Evolutionary conservation across 2,329 filamentous ascomycete species (phyloP).

Genomic region (Ophiosphaerella narmari): DNA sequence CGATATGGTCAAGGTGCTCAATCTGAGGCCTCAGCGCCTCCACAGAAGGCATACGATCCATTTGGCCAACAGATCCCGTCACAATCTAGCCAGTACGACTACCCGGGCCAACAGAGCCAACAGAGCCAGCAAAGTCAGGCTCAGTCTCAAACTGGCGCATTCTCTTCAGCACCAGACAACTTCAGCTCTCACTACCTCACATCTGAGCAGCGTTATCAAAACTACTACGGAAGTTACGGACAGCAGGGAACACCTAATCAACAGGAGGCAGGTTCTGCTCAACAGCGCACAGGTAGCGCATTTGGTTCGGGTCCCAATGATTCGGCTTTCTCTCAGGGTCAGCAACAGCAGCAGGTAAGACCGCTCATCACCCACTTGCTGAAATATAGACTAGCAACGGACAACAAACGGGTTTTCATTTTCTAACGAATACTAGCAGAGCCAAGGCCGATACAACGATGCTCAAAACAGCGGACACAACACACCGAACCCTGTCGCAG

Average conservation of each 20-base stretch:
- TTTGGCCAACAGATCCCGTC: conserved; percentile 74
- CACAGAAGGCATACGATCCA: conserved; percentile 84
- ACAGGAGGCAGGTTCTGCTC: conserved; percentile 71
- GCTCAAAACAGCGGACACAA: conserved; percentile 85
- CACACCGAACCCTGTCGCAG: conserved; percentile 79
- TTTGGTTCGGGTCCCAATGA: conserved; percentile 68
- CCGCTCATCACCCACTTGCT: not conserved
- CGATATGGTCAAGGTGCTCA: conserved; percentile 69
- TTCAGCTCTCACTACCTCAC: conserved; percentile 83
- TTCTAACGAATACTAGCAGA: conserved; percentile 29
- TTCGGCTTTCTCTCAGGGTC: conserved; percentile 66
- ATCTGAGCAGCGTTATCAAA: conserved; percentile 73
- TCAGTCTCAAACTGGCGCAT: conserved; percentile 66
- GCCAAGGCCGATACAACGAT: conserved; percentile 75
- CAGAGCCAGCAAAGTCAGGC: conserved; percentile 53
- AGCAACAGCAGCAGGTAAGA: conserved; percentile 62
- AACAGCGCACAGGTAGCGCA: conserved; percentile 77
- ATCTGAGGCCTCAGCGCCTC: conserved; percentile 63
- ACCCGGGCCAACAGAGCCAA: conserved; percentile 46
- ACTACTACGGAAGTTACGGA: conserved; percentile 64
- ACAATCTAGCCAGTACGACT: conserved; percentile 54
- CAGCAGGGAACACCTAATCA: conserved; percentile 60
- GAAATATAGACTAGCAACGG: conserved; percentile 8
- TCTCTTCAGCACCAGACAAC: conserved; percentile 76
- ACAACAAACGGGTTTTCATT: not conserved